Evolutionary conservation across 352 stramenopile genomes (phyloP), one percentile per base, ranked within the genome.

Genomic region (Phytophthora agathidicida): DNA sequence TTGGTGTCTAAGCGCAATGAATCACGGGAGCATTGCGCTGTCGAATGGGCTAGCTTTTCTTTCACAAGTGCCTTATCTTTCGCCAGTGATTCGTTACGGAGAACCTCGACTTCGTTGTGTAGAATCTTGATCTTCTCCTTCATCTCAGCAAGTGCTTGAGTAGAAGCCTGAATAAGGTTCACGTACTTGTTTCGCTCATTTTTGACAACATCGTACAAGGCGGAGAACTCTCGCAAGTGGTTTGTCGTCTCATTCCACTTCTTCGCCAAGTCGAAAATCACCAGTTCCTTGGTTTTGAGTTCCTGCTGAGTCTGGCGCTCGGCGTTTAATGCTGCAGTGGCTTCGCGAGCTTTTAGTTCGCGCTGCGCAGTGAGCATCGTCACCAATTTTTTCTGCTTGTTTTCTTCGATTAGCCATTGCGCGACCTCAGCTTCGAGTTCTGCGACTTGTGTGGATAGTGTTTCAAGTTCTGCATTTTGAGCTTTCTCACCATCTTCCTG

Each of bases 41-140:
- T 92, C 10, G 80, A 60, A 55, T 98, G 93, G 14, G 89, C 87
- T 24, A 94, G 59, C 30, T 80, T 76, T 68, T 98, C 94, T 63
- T 98, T 98, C 27, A 77, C 70, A 5, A 98, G 82, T 3, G 93
- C 91, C 60, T 96, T 95, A 65, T 98, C 93, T 60, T 98, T 98
- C 4, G 89, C 89, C 1, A 94, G 35, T 8, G 83, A 94, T 59
- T 98, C 94, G 58, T 97, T 98, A 2, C 88, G 79, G 44, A 98
- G 60, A 36, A 98, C 96, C 28, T 98, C 90, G 30, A 98, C 88
- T 70, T 98, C 94, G 55, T 98, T 98, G 52, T 96, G 80, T 22
- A 98, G 65, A 57, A 98, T 97, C 61, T 98, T 97, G 67, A 98
- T 98, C 64, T 98, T 98, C 59, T 98, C 94, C 41, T 97, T 97